phyloP scores from a whole-genome alignment of 1,139 yeast species.

The Saccharomyces hybrid region DNA sequence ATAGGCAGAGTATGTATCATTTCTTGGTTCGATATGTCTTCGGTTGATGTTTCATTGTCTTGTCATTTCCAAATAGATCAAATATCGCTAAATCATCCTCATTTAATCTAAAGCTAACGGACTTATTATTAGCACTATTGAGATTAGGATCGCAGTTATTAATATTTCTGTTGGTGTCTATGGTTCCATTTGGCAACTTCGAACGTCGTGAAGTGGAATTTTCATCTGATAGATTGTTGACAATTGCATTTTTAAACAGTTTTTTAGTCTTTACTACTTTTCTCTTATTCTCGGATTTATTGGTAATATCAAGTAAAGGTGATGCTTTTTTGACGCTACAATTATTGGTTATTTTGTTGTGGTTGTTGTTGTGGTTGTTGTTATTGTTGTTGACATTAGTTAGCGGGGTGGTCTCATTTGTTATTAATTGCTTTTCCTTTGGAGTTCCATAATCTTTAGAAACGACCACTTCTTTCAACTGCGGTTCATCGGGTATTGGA shows the following conservation, averaged over 20 bases:
- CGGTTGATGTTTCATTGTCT: slow-evolving; percentile 14
- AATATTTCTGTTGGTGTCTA: not conserved
- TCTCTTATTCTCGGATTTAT: slow-evolving; percentile 12
- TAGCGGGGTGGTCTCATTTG: not conserved
- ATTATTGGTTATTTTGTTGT: not conserved
- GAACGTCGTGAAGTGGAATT: slow-evolving; percentile 10
- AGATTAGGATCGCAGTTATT: slow-evolving; percentile 1
- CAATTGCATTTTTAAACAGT: slow-evolving; percentile 25
- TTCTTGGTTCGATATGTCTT: slow-evolving; percentile 22
- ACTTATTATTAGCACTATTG: slow-evolving; percentile 4
- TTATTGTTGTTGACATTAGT: not conserved
- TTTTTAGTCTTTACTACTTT: slow-evolving; percentile 16
- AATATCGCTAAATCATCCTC: slow-evolving; percentile 30
- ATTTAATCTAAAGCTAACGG: slow-evolving; percentile 19
- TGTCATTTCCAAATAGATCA: slow-evolving; percentile 23
- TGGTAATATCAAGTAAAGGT: slow-evolving; percentile 23
- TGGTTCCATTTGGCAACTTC: slow-evolving; percentile 1
- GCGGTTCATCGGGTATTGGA: not conserved
- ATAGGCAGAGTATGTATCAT: not conserved
- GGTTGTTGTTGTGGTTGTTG: not conserved
- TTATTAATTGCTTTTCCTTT: not conserved
- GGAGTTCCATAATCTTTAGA: not conserved
- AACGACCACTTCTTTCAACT: not conserved
- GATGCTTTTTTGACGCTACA: not conserved
- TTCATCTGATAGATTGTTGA: slow-evolving; percentile 25